A percentile compares a stretch with the other conserved stretches of the same genome.
Evolutionary conservation across 495 filamentous ascomycete species (phyloP).

Genomic region (Aspergillus biplanus): DNA sequence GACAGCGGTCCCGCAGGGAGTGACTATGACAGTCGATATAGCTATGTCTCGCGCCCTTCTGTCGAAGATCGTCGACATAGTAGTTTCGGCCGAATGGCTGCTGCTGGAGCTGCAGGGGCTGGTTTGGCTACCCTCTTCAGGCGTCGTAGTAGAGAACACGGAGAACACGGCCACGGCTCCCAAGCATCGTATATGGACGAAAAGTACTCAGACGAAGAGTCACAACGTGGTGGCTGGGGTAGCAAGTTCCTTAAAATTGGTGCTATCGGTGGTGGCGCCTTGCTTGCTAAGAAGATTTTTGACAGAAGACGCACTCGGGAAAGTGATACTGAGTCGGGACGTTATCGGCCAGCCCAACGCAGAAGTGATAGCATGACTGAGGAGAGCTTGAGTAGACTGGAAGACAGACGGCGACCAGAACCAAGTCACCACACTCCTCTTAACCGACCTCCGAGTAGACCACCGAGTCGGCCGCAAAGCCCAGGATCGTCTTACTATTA

Average conservation of each 20-base stretch:
- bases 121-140: conserved; percentile 63
- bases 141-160: conserved; percentile 39
- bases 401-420: conserved; percentile 46
- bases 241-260: conserved; percentile 68
- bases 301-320: conserved; percentile 60
- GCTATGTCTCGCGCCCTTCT: conserved; percentile 51
- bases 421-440: conserved; percentile 45
- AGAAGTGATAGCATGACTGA: conserved; percentile 49
- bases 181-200: conserved; percentile 62
- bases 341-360: conserved; percentile 49
- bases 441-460: conserved; percentile 45
- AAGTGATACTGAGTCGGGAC: conserved; percentile 58
- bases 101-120: conserved; percentile 60
- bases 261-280: conserved; percentile 67
- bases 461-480: conserved; percentile 46
- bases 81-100: conserved; percentile 43
- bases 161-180: conserved; percentile 43
- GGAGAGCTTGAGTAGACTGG: conserved; percentile 45
- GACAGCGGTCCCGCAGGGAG: conserved; percentile 50
- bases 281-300: conserved; percentile 65
- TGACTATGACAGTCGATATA: conserved; percentile 56
- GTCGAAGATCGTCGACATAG: conserved; percentile 40
- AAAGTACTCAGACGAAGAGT: conserved; percentile 57
- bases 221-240: conserved; percentile 59
- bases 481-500: conserved; percentile 50